phyloP scores from a whole-genome alignment of 2,329 filamentous ascomycete genomes.

The Chaetomium olivaceum region DNA sequence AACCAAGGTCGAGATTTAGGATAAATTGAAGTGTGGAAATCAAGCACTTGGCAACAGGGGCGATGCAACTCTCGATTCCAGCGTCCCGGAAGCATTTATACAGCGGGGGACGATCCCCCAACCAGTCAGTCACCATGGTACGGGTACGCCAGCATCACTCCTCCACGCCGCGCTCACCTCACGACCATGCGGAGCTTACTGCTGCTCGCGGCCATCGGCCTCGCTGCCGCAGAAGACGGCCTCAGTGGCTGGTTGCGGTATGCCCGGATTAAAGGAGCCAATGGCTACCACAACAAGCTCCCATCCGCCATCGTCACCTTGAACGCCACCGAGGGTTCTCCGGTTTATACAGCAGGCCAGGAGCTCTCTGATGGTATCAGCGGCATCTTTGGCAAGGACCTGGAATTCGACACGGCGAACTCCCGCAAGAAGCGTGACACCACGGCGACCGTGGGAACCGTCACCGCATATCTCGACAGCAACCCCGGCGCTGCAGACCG shows the following conservation, averaged over 20 bases:
- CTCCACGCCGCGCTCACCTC: constrained; percentile 5
- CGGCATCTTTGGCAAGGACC: constrained; percentile 55
- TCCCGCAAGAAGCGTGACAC: constrained; percentile 6
- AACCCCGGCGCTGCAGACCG: constrained; percentile 35
- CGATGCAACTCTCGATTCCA: constrained; percentile 14
- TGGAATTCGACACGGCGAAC: constrained; percentile 32
- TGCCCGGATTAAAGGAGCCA: constrained; percentile 47
- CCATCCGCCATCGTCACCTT: constrained; percentile 31
- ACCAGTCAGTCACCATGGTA: background rate
- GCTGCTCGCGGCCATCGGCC: constrained; percentile 32
- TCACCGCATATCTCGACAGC: constrained; percentile 44
- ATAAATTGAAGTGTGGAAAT: constrained; percentile 21
- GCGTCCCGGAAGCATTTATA: constrained; percentile 7
- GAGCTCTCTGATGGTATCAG: constrained; percentile 60
- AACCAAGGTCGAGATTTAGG: constrained; percentile 16
- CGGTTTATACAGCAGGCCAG: constrained; percentile 59
- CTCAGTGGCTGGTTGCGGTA: constrained; percentile 66
- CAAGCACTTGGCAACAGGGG: constrained; percentile 11
- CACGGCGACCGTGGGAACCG: constrained; percentile 51
- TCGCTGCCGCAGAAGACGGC: constrained; percentile 59
- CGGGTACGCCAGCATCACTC: background rate
- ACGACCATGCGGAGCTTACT: constrained; percentile 23
- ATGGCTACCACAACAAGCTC: constrained; percentile 27
- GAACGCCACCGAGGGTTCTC: constrained; percentile 55
- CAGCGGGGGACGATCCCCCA: constrained; percentile 1